These are phyloP conservation scores for Citrus medica DNA, from an alignment of 345 rosid species.

Conservation along the genomic window DNA sequence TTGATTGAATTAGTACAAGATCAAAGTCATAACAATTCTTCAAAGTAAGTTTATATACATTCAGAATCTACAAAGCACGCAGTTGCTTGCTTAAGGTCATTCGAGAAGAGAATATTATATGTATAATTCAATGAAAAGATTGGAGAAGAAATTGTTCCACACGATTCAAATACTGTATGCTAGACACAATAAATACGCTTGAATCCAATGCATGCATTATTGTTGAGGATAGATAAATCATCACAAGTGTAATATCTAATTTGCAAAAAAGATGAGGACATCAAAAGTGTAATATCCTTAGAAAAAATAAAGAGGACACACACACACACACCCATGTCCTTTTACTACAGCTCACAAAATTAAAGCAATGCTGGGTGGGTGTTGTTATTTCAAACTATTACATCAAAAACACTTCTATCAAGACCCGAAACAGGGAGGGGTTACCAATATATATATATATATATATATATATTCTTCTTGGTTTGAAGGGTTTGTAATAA, in stretches of 20 bases:
- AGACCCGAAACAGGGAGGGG: not conserved
- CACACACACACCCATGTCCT: conserved; percentile 2
- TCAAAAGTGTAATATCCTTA: not conserved
- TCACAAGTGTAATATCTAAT: too few relatives aligned
- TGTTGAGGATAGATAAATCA: not conserved
- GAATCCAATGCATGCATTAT: not conserved
- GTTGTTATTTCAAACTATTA: not conserved
- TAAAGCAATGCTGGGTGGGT: not conserved
- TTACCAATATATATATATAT: too few relatives aligned
- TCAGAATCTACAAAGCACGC: not conserved
- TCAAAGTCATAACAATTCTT: not conserved
- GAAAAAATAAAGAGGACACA: not conserved
- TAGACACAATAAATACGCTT: not conserved
- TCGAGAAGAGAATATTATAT: not conserved
- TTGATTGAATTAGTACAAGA: not conserved
- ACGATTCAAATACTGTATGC: conserved; percentile 14
- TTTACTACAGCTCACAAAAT: conserved; percentile 13
- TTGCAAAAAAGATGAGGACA: too few relatives aligned
- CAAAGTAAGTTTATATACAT: not conserved
- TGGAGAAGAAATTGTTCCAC: conserved; percentile 10
- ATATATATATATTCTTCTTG: too few relatives aligned
- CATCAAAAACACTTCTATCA: not conserved
- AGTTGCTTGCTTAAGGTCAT: not conserved
- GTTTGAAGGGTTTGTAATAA: too few relatives aligned
- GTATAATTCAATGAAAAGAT: not conserved